Base-by-base conservation (phyloP, 2,329 filamentous ascomycete genomes). In the Botrytis cinerea region DNA sequence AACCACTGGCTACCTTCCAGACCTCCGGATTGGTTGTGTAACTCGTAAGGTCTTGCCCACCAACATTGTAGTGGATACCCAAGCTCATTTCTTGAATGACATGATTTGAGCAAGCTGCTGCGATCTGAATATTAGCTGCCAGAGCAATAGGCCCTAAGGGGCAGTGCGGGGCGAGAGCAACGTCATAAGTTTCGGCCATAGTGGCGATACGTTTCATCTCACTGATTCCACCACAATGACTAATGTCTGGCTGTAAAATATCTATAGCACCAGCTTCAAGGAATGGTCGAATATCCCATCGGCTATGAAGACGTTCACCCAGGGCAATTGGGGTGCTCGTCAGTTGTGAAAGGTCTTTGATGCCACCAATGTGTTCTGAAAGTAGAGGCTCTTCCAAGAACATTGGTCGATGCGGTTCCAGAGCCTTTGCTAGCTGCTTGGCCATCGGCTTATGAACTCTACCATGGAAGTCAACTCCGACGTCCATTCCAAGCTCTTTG, bases 371-470 rank as follows among this genome's bases (percentile, higher is more conserved):
- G 73, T 94, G 90, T 78, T 94, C 92, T 0, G 88, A 91, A 0
- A 94, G 85, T 2, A 93, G 83, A 0, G 91, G 91, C 76, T 94
- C 92, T 79, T 94, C 92, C 61, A 94, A 90, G 80, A 94, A 94
- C n/a, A 94, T 83, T 0, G 92, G 92, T 1, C 85, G 85, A 76
- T 92, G 86, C 0, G 91, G 91, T 75, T 91, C 91, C 0, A 94
- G 85, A 0, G 87, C 85, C 73, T 87, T 87, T 1, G 90, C 91
- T 3, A 95, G 86, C 77, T 94, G 92, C 77, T 92, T 93, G 0
- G 92, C 92, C 91, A 94, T 94, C n/a, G 91, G 90, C 75, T 91
- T 91, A 82, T 94, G 92, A 0, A 93, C 84, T 14, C 92, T 88
- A 4, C 92, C 93, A 80, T 95, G 93, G 81, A 94, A 94, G 78